These are phyloP conservation scores for Picea glauca DNA, from an alignment of 75 land plant species.

Conservation along the genomic window DNA sequence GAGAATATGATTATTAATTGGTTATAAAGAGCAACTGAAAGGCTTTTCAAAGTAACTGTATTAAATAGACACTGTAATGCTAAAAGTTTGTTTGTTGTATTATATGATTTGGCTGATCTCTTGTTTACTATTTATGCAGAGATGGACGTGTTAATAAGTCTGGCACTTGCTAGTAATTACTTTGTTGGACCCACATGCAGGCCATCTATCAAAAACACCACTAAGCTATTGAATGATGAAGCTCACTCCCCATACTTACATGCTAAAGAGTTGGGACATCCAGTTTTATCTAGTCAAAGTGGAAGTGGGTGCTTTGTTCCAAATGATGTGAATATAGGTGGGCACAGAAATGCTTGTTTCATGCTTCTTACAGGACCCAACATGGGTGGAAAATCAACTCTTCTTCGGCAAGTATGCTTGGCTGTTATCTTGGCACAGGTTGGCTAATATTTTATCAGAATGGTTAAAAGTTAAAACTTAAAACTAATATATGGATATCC, in stretches of 20 bases:
- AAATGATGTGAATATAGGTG: constrained; percentile 85
- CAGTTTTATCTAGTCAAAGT: constrained; percentile 53
- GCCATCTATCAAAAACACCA: constrained; percentile 37
- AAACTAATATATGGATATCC: background rate
- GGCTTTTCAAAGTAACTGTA: background rate
- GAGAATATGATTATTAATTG: background rate
- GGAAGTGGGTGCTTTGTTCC: constrained; percentile 77
- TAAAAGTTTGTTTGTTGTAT: background rate
- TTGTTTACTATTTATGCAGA: constrained; percentile 40
- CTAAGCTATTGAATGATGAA: constrained; percentile 11
- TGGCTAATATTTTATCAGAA: background rate
- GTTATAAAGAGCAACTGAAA: too few relatives aligned
- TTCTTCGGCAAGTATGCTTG: constrained; percentile 95
- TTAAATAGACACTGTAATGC: background rate
- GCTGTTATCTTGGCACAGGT: constrained; percentile 95
- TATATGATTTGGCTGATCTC: constrained; percentile 8
- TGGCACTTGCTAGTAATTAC: constrained; percentile 65
- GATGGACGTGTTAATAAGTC: constrained; percentile 81
- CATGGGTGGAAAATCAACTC: constrained; percentile 99
- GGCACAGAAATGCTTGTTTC: constrained; percentile 50
- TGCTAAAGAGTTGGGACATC: constrained; percentile 86
- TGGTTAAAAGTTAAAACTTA: background rate
- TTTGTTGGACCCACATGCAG: constrained; percentile 77
- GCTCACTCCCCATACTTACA: constrained; percentile 35
- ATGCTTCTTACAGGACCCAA: constrained; percentile 97